Evolutionary conservation across 2,329 filamentous ascomycete species (phyloP).

Genomic region (Nemania diffusa): DNA sequence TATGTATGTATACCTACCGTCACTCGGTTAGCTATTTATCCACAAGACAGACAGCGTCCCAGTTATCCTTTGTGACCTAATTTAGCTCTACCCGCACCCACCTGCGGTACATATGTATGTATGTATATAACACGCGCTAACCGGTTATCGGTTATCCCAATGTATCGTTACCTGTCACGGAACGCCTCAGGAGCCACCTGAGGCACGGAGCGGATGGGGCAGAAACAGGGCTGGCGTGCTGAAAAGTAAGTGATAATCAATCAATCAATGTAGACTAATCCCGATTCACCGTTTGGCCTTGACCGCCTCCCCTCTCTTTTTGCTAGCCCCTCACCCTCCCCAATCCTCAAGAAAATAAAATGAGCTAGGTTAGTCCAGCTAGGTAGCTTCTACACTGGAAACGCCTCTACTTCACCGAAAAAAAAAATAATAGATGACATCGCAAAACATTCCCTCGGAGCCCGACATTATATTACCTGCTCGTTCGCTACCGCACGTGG

Average conservation of each 20-base stretch:
- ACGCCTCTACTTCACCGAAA: slow-evolving; percentile 10
- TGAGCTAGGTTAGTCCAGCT: neutral
- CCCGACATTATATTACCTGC: slow-evolving; percentile 6
- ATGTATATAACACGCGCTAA: neutral
- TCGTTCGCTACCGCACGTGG: neutral
- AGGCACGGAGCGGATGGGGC: slow-evolving; percentile 15
- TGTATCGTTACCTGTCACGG: slow-evolving; percentile 19
- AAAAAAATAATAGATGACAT: neutral
- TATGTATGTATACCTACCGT: too few relatives aligned
- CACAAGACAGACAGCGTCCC: neutral
- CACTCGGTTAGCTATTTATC: too few relatives aligned
- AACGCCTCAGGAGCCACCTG: slow-evolving; percentile 10
- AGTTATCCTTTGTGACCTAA: neutral
- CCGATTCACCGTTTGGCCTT: neutral
- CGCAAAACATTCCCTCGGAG: neutral
- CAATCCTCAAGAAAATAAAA: neutral
- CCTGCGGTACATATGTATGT: too few relatives aligned
- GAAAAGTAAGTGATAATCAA: slow-evolving; percentile 1
- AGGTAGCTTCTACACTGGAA: neutral
- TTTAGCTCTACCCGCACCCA: slow-evolving; percentile 1
- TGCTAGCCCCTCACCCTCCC: neutral
- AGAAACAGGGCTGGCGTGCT: slow-evolving; percentile 27
- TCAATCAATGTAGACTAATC: neutral
- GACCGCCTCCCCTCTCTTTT: neutral
- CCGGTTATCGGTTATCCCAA: neutral